Base-by-base conservation (phyloP, 164 flowering plant genomes). In the Cinnamomum chago region DNA sequence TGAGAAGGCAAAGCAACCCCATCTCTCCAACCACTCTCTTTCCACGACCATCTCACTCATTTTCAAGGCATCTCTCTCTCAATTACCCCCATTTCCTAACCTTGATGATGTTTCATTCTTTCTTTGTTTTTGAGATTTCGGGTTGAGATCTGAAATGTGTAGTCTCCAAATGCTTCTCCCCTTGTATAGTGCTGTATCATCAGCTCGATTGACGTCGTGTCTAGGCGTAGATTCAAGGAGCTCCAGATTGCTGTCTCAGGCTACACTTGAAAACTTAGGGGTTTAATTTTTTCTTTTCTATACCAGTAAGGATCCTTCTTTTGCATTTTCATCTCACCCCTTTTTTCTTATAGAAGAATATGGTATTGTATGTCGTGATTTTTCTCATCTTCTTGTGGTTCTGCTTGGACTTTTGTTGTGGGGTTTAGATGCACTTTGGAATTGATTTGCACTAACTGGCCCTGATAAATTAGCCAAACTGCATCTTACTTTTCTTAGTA, bases 181-280 rank as follows among this genome's bases (percentile, higher is more conserved):
- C 4, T 86, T 94, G 33, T 86, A 89, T 83, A 78, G 89, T 3
- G 97, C 97, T 0, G 91, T 94, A 11, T 85, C 98, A 23, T 85
- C 97, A 0, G 95, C 97, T 60, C 82, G n/a, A n/a, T n/a, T n/a
- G n/a, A n/a, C n/a, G n/a, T n/a, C n/a, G n/a, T n/a, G n/a, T n/a
- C n/a, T n/a, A n/a, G n/a, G n/a, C n/a, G n/a, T n/a, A n/a, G n/a
- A n/a, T n/a, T n/a, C n/a, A n/a, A n/a, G n/a, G n/a, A n/a, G n/a
- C n/a, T n/a, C n/a, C n/a, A n/a, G n/a, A n/a, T n/a, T n/a, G n/a
- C n/a, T n/a, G n/a, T n/a, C 93, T 86, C 93, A 91, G 96, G 97
- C 97, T 94, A 91, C 87, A 94, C 87, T 90, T 70, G 89, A 90
- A 71, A 88, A 85, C 76, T 96, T 97, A 77, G 98, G 97, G 79